A percentile compares a stretch with the other conserved stretches of the same genome.
These are phyloP conservation scores for Peribolospora baueri DNA, from an alignment of 768 basidiomycete species.

Conservation along the genomic window DNA sequence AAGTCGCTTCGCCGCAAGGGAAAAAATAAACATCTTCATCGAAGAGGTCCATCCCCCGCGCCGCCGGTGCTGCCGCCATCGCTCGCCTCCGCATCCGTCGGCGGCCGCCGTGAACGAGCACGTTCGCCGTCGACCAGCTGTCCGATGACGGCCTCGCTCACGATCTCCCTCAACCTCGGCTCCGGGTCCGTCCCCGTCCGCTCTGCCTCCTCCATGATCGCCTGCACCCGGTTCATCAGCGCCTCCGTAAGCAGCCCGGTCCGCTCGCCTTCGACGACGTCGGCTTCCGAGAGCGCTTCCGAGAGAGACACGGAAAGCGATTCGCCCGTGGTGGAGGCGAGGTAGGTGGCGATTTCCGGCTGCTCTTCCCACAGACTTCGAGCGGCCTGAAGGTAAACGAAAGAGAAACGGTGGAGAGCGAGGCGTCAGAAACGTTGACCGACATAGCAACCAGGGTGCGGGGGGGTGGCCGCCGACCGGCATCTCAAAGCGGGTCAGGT, in stretches of 20 bases:
- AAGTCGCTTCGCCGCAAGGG: too few relatives aligned
- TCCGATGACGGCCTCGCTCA: slow-evolving; percentile 13
- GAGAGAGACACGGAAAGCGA: neutral
- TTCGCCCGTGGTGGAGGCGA: slow-evolving; percentile 12
- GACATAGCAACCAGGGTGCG: too few relatives aligned
- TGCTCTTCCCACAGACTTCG: slow-evolving; percentile 13
- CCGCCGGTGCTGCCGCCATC: too few relatives aligned
- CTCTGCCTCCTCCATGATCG: slow-evolving; percentile 18
- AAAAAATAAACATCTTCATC: too few relatives aligned
- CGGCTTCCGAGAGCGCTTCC: neutral
- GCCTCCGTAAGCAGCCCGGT: slow-evolving; percentile 12
- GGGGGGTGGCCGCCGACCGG: neutral
- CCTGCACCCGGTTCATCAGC: slow-evolving; percentile 16
- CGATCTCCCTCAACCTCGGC: slow-evolving; percentile 18
- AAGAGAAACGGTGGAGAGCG: neutral
- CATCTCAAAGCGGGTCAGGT: neutral
- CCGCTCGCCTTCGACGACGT: neutral
- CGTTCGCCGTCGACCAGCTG: too few relatives aligned
- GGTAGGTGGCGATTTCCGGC: slow-evolving; percentile 13
- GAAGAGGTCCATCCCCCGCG: too few relatives aligned
- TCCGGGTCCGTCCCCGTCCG: slow-evolving; percentile 12
- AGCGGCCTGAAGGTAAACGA: slow-evolving; percentile 9
- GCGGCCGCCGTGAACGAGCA: too few relatives aligned
- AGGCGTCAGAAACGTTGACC: neutral
- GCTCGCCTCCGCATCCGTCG: too few relatives aligned